Conservation (phyloP, 2,329 filamentous ascomycete species). For the Xylaria sp. region DNA sequence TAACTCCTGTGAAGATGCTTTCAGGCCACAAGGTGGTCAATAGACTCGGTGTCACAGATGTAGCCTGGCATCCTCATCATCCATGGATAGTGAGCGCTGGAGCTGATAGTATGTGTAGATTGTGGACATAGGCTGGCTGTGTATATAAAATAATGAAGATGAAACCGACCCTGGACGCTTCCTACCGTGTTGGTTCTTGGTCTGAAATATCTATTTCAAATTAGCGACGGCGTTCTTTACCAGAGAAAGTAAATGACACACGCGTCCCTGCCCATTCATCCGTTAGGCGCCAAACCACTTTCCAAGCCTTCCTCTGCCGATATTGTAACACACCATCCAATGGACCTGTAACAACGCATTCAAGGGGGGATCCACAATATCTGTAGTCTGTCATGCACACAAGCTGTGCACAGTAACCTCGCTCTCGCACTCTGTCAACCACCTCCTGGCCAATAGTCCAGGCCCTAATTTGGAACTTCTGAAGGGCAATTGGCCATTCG, state of each 20-base stretch:
- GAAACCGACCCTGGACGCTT: conserved; percentile 25
- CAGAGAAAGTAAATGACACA: conserved; percentile 23
- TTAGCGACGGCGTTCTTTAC: conserved; percentile 39
- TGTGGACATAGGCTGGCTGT: conserved; percentile 74
- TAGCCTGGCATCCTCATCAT: conserved; percentile 95
- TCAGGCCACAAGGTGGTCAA: conserved; percentile 88
- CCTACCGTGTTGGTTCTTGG: conserved; percentile 1
- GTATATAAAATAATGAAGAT: conserved; percentile 30
- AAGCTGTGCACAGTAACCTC: not conserved
- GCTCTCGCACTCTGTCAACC: not conserved
- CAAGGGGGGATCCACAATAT: conserved; percentile 1
- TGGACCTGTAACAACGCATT: conserved; percentile 7
- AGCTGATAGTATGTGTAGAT: conserved; percentile 88
- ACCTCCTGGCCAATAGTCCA: not conserved
- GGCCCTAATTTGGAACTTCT: too few species aligned
- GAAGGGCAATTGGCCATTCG: not conserved
- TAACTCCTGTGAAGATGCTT: conserved; percentile 95
- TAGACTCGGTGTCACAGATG: conserved; percentile 88
- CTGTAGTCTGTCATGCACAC: not conserved
- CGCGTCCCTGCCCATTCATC: not conserved
- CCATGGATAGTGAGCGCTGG: conserved; percentile 96
- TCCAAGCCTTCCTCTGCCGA: conserved; percentile 7
- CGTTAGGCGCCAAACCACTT: not conserved
- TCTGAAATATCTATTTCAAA: conserved; percentile 30
- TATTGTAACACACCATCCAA: not conserved